phyloP scores from a whole-genome alignment of 2,329 filamentous ascomycete genomes.

The Fusarium acutatum region DNA sequence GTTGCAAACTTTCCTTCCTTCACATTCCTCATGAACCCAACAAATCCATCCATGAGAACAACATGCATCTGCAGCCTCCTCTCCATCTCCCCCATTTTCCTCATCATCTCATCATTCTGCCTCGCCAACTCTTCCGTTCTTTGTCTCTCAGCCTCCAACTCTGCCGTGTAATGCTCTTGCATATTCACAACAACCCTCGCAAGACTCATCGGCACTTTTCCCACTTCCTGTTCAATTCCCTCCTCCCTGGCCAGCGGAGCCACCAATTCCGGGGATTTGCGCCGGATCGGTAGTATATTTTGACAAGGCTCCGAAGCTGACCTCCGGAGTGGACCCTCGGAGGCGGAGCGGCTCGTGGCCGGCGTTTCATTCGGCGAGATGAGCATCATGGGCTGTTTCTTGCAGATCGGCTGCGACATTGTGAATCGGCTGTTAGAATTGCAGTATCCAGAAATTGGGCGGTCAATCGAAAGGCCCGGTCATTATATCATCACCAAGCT shows the following conservation, averaged over 20 bases:
- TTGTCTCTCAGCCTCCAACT: conserved; percentile 24
- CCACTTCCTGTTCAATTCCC: not conserved
- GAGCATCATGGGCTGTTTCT: not conserved
- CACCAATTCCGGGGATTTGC: not conserved
- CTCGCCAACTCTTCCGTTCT: not conserved
- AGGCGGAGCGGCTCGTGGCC: conserved; percentile 9
- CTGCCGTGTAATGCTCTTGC: conserved; percentile 32
- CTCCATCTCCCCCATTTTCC: conserved; percentile 14
- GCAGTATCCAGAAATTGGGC: not conserved
- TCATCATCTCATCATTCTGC: conserved; percentile 1
- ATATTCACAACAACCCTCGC: conserved; percentile 30
- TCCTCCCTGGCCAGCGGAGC: accelerated
- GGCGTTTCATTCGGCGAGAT: conserved; percentile 25
- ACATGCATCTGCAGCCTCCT: conserved; percentile 28
- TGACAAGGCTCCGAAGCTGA: not conserved
- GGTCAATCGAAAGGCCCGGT: not conserved
- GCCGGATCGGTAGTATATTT: not conserved
- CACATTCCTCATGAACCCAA: conserved; percentile 29
- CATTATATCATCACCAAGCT: not conserved
- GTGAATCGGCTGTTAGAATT: not conserved
- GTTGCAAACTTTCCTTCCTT: conserved; percentile 7
- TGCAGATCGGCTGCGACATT: not conserved
- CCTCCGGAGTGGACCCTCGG: conserved; percentile 14
- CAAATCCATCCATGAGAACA: conserved; percentile 33
- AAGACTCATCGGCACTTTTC: conserved; percentile 13